phyloP scores from a whole-genome alignment of 768 basidiomycete species.

The Tulasnella sp. region DNA sequence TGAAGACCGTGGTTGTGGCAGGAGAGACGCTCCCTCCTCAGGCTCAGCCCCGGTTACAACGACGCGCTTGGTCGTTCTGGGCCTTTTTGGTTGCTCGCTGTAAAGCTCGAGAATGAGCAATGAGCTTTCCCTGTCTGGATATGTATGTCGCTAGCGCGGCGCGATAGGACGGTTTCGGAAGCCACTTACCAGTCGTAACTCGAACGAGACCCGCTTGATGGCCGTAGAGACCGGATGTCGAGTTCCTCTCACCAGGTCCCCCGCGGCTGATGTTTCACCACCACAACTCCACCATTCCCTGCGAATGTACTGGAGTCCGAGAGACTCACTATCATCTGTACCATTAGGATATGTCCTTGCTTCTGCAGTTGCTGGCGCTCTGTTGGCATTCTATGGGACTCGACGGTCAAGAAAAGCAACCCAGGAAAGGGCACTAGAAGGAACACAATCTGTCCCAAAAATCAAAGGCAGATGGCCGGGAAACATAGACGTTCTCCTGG shows the following conservation, averaged over 20 bases:
- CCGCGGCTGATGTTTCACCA: not conserved
- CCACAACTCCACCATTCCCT: not conserved
- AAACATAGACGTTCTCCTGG: slow-evolving; percentile 57
- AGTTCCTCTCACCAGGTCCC: not conserved
- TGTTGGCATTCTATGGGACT: not conserved
- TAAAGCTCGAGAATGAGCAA: not conserved
- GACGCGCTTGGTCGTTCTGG: not conserved
- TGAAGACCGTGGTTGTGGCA: not conserved
- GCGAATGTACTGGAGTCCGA: not conserved
- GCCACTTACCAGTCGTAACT: not conserved
- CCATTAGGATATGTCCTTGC: not conserved
- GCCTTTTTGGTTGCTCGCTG: not conserved
- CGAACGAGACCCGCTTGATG: not conserved
- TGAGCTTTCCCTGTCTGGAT: not conserved
- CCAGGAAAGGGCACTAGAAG: not conserved
- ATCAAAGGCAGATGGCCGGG: slow-evolving; percentile 65
- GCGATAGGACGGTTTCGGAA: not conserved
- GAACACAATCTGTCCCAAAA: slow-evolving; percentile 40
- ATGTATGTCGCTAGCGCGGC: not conserved
- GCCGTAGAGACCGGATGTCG: not conserved
- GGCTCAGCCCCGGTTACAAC: not conserved
- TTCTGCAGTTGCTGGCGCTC: not conserved
- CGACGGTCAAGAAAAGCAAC: not conserved
- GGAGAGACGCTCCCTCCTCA: not conserved
- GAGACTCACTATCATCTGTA: not conserved